Evolutionary conservation across 2,329 filamentous ascomycete species (phyloP).

Genomic region (Aspergillus pseudonomiae): DNA sequence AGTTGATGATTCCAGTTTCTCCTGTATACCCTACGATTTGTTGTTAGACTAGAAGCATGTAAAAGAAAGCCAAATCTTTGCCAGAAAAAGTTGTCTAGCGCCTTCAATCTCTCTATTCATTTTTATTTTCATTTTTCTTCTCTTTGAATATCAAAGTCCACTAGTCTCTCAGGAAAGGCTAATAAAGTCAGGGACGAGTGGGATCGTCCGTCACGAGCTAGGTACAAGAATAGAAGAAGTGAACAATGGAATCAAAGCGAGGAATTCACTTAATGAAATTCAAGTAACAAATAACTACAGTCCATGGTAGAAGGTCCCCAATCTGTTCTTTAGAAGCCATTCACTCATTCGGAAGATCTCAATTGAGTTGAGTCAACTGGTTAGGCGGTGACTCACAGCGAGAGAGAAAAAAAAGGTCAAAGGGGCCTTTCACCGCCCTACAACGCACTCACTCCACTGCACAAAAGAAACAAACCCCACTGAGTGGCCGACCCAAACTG

Average conservation of each 20-base stretch:
- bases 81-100: neutral
- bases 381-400: neutral
- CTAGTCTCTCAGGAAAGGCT: neutral
- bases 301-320: neutral
- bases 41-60: slow-evolving; percentile 12
- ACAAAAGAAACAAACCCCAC: slow-evolving; percentile 36
- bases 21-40: slow-evolving; percentile 27
- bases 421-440: slow-evolving; percentile 30
- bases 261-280: neutral
- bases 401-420: slow-evolving; percentile 15
- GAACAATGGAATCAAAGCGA: neutral
- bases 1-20: slow-evolving; percentile 9
- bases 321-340: neutral
- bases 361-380: slow-evolving; percentile 8
- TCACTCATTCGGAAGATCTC: neutral
- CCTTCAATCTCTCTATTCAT: neutral
- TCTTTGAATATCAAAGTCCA: neutral
- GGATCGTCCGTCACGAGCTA: neutral
- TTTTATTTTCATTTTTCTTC: neutral
- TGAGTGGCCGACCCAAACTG: slow-evolving; percentile 26
- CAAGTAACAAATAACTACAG: neutral
- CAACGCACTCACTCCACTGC: slow-evolving; percentile 38
- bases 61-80: neutral
- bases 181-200: neutral
- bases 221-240: neutral